Evolutionary conservation across 352 stramenopile species (phyloP).

Genomic region (Pythium biforme): DNA sequence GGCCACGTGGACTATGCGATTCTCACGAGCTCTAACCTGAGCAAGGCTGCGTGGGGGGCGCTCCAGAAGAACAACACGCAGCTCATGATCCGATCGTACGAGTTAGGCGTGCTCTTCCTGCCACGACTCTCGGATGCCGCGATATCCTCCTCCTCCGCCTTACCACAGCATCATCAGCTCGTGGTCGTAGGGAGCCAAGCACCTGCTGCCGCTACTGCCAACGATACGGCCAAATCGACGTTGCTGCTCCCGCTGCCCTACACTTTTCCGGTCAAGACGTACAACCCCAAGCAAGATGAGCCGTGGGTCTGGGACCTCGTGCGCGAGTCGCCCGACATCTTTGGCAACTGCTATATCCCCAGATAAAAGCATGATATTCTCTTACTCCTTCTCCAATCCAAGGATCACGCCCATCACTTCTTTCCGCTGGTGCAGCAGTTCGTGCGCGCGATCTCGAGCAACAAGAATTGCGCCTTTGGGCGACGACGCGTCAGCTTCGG

Average conservation of each 20-base stretch:
- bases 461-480: neutral
- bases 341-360: slow-evolving; percentile 70
- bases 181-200: slow-evolving; percentile 4
- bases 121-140: too few species aligned
- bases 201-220: neutral
- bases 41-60: slow-evolving; percentile 76
- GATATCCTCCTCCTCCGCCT: too few species aligned
- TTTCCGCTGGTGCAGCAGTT: slow-evolving; percentile 36
- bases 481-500: too few species aligned
- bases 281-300: slow-evolving; percentile 66
- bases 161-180: neutral
- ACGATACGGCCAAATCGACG: neutral
- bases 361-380: slow-evolving; percentile 18
- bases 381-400: slow-evolving; percentile 4
- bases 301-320: slow-evolving; percentile 82
- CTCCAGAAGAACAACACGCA: slow-evolving; percentile 75
- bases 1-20: slow-evolving; percentile 67
- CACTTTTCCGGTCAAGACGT: slow-evolving; percentile 62
- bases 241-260: slow-evolving; percentile 63
- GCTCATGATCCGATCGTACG: slow-evolving; percentile 83
- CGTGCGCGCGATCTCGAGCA: slow-evolving; percentile 12
- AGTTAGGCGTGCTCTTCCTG: slow-evolving; percentile 77
- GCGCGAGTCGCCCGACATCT: slow-evolving; percentile 65
- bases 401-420: slow-evolving; percentile 33
- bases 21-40: slow-evolving; percentile 81